Base-by-base conservation (phyloP, 1,284 basidiomycete genomes). In the Leccinum subrobustum region DNA sequence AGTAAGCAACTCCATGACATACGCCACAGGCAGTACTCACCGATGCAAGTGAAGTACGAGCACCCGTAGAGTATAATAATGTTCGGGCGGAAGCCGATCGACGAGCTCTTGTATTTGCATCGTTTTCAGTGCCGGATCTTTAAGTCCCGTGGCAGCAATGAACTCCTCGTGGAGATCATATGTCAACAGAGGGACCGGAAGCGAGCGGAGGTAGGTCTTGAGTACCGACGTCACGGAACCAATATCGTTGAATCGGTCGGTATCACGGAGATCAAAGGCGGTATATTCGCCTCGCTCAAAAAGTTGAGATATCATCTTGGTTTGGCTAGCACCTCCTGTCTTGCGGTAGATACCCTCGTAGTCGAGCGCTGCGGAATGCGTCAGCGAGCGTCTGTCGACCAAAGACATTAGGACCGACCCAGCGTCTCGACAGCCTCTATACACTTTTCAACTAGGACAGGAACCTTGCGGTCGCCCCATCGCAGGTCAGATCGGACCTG, bases 311-410 rank as follows among this genome's bases (percentile, higher is more conserved):
- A 99, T 98, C 61, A 85, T 84, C 76, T 96, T 96, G 53, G 93
- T 92, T 71, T 96, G 95, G 8, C 92, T 87, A 35, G 92, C 89
- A 6, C 97, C 97, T 23, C 97, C 97, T 0, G 92, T 94, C 79
- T 98, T 98, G 63, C 97, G 93, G 77, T 98, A 98, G 66, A 99
- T 95, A 12, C 96, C 94, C 74, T 96, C 94, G 70, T 93, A 94
- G 64, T 94, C 91, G 75, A 96, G 80, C n/a, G 90, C 91, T 91
- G 65, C 14, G 57, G 31, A 7, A 48, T 25, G 16, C 14, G 60
- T 54, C 50, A 63, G 25, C 20, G 50, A 37, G 44, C 2, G 54
- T 31, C 6, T 9, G 18, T 9, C 18, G 23, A 44, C 14, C 23
- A 2, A n/a, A 23, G 7, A 11, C 14, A 25, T 3, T 29, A 23